Percentiles rank a stretch among this genome's conserved stretches.
Conservation (phyloP, 805 yeast species). For the Hanseniaspora taiwanica region DNA sequence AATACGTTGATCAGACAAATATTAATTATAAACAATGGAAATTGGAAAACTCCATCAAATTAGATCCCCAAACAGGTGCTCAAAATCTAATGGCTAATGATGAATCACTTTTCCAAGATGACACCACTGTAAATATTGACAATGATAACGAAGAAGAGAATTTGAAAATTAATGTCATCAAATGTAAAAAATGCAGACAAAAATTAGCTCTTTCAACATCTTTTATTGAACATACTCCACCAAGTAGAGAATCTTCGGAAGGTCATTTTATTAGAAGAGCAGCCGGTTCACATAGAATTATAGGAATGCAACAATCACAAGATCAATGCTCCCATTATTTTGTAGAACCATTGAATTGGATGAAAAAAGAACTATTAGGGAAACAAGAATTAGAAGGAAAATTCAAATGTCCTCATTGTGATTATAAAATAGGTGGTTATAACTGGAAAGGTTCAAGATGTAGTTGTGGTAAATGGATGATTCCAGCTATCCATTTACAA, state of each 20-base stretch:
- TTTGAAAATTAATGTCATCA: slow-evolving; percentile 26
- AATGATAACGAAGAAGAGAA: slow-evolving; percentile 17
- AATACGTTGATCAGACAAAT: slow-evolving; percentile 18
- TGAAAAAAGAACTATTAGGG: slow-evolving; percentile 59
- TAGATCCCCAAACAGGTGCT: slow-evolving; percentile 30
- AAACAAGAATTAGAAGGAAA: slow-evolving; percentile 77
- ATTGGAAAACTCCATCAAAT: slow-evolving; percentile 23
- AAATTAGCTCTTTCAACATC: slow-evolving; percentile 50
- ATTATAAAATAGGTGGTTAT: slow-evolving; percentile 77
- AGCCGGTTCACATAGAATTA: slow-evolving; percentile 41
- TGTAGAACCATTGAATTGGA: slow-evolving; percentile 85
- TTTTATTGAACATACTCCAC: slow-evolving; percentile 53
- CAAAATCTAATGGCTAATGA: slow-evolving; percentile 17
- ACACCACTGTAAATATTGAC: not conserved
- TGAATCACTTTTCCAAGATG: slow-evolving; percentile 18
- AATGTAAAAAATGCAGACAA: slow-evolving; percentile 78
- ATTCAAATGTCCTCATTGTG: slow-evolving; percentile 73
- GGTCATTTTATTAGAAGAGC: slow-evolving; percentile 53
- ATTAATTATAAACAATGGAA: slow-evolving; percentile 32
- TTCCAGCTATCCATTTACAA: slow-evolving; percentile 79
- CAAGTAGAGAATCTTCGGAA: slow-evolving; percentile 52
- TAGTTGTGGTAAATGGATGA: slow-evolving; percentile 91
- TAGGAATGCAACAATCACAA: slow-evolving; percentile 44
- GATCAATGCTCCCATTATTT: slow-evolving; percentile 70
- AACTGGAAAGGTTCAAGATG: slow-evolving; percentile 92